Evolutionary conservation across 192 early-diverging fungal species (phyloP).

Genomic region (Mortierella alpina): DNA sequence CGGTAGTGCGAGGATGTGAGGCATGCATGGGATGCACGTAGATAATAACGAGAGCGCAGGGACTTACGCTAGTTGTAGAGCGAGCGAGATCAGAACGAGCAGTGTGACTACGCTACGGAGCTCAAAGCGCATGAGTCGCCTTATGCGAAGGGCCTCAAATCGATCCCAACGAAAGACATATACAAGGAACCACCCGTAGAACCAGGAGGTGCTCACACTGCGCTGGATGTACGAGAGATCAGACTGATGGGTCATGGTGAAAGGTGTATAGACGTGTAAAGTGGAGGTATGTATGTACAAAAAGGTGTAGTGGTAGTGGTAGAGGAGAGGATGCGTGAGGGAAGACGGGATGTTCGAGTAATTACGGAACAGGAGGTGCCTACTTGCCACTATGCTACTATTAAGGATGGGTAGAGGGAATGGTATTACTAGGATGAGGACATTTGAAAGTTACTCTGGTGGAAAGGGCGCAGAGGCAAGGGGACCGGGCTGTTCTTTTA

Average conservation of each 20-base stretch:
- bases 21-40: background rate
- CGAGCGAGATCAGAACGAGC: conserved; percentile 16
- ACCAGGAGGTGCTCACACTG: conserved; percentile 23
- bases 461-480: no score
- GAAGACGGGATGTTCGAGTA: conserved; percentile 13
- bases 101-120: conserved; percentile 38
- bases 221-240: conserved; percentile 45
- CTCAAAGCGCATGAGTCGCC: conserved; percentile 29
- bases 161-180: conserved; percentile 41
- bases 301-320: background rate
- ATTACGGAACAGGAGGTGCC: conserved; percentile 6
- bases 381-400: no score
- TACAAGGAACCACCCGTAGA: conserved; percentile 37
- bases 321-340: background rate
- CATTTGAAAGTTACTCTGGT: no score
- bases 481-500: no score
- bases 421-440: background rate
- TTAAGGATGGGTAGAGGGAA: no score
- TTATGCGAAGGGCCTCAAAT: conserved; percentile 33
- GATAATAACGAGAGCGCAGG: background rate
- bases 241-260: conserved; percentile 42
- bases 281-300: conserved; percentile 9
- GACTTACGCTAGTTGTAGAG: conserved; percentile 42
- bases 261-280: background rate
- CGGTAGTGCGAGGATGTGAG: background rate